phyloP scores from a whole-genome alignment of 2,329 filamentous ascomycete genomes.

The Bimuria novae-zelandiae region DNA sequence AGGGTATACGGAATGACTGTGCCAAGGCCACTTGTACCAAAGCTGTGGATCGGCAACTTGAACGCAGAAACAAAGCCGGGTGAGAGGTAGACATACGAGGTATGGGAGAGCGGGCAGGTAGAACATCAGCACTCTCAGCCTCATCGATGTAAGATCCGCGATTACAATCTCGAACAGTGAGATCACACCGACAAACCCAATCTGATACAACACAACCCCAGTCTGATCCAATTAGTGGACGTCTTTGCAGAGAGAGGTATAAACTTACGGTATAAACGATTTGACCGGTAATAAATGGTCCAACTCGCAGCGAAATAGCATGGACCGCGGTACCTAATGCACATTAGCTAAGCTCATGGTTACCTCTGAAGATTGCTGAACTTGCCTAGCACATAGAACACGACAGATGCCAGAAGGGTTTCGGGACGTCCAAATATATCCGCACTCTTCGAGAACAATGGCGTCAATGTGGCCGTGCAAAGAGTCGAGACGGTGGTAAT shows the following conservation, averaged over 20 bases:
- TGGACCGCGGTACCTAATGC: not conserved
- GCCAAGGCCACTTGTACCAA: too few relatives aligned
- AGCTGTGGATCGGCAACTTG: too few relatives aligned
- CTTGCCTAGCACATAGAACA: not conserved
- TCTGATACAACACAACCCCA: not conserved
- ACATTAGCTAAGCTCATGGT: not conserved
- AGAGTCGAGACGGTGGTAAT: not conserved
- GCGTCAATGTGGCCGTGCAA: not conserved
- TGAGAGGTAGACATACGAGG: not conserved
- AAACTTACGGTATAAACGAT: not conserved
- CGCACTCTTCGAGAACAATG: constrained; percentile 2
- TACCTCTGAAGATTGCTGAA: not conserved
- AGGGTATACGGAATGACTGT: too few relatives aligned
- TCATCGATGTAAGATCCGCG: constrained; percentile 1
- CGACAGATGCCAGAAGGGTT: not conserved
- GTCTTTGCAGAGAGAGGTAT: not conserved
- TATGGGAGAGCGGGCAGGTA: not conserved
- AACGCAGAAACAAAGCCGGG: too few relatives aligned
- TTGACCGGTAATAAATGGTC: not conserved
- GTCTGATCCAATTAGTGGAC: not conserved
- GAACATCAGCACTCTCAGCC: not conserved
- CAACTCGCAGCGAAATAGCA: not conserved
- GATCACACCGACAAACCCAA: not conserved
- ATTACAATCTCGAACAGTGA: constrained; percentile 3
- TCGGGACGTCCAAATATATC: not conserved